These are phyloP conservation scores for Tetraselmis striata DNA, from an alignment of 139 green algal genomes.

Conservation along the genomic window DNA sequence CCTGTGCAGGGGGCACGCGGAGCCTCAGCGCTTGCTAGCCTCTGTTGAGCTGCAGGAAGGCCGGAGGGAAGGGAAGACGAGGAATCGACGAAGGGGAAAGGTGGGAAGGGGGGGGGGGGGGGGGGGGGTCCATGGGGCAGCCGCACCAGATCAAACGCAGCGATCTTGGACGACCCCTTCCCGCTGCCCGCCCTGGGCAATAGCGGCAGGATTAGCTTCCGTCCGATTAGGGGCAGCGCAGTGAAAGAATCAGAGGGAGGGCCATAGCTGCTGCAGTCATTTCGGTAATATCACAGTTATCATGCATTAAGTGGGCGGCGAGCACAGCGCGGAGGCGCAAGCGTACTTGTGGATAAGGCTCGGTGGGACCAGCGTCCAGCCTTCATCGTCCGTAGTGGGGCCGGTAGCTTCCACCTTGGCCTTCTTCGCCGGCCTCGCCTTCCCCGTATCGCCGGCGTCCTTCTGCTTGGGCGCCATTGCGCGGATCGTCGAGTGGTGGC, in stretches of 20 bases:
- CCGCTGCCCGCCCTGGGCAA: conserved; percentile 27
- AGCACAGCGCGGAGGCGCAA: no score
- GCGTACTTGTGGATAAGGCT: conserved; percentile 44
- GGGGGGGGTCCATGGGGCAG: neutral
- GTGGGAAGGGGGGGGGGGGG: neutral
- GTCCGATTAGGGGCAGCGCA: no score
- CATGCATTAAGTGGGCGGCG: no score
- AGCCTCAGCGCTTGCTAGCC: neutral
- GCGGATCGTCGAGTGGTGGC: no score
- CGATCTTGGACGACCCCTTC: conserved; percentile 42
- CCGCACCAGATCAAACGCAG: conserved; percentile 58
- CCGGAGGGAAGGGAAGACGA: neutral
- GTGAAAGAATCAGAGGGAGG: no score
- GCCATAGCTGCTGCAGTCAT: no score
- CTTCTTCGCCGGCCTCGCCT: conserved; percentile 2
- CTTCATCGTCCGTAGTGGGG: conserved; percentile 6
- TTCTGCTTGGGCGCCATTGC: neutral
- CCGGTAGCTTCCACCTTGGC: conserved; percentile 4
- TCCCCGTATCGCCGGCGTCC: no score
- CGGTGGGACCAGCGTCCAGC: conserved; percentile 31
- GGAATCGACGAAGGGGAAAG: neutral
- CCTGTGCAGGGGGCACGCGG: no score
- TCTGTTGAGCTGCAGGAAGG: neutral
- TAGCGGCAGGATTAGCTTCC: no score
- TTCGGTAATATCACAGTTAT: no score